Evolutionary conservation across 495 filamentous ascomycete species (phyloP).

Genomic region (Tuber melanosporum): DNA sequence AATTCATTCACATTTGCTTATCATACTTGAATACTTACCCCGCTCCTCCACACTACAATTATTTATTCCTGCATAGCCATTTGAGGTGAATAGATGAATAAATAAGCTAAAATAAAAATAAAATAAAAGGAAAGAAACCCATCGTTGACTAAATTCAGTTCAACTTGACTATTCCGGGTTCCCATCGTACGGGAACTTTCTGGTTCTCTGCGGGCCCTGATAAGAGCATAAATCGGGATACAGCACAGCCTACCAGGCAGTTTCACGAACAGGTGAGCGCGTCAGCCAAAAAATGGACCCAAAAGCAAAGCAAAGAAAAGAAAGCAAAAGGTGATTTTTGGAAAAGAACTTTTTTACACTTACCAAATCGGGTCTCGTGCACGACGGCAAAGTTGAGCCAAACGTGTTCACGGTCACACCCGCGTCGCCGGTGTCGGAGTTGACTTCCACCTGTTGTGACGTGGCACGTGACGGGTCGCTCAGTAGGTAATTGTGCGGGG

Average conservation of each 20-base stretch:
- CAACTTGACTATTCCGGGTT: background rate
- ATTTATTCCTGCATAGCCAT: background rate
- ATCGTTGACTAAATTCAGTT: background rate
- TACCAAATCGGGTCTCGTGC: background rate
- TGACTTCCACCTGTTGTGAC: conserved; percentile 16
- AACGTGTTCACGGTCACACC: background rate
- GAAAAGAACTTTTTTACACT: background rate
- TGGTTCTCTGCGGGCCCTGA: conserved; percentile 13
- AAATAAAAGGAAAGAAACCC: background rate
- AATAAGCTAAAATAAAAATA: background rate
- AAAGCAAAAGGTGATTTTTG: background rate
- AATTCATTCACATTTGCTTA: background rate
- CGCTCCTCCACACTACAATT: background rate
- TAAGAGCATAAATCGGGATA: conserved; percentile 24
- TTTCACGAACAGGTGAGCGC: background rate
- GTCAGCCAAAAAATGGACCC: background rate
- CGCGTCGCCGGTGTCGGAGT: background rate
- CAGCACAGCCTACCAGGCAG: conserved; percentile 9
- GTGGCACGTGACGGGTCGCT: conserved; percentile 41
- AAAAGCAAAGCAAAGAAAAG: background rate
- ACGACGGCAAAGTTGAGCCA: background rate
- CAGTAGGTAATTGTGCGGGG: conserved; percentile 48
- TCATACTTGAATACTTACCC: background rate
- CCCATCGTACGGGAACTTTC: conserved; percentile 13
- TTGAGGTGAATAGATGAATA: background rate